A percentile compares a stretch with the other conserved stretches of the same genome.
These are phyloP conservation scores for Actinomortierella ambigua DNA, from an alignment of 371 early-diverging fungal genomes.

Conservation along the genomic window DNA sequence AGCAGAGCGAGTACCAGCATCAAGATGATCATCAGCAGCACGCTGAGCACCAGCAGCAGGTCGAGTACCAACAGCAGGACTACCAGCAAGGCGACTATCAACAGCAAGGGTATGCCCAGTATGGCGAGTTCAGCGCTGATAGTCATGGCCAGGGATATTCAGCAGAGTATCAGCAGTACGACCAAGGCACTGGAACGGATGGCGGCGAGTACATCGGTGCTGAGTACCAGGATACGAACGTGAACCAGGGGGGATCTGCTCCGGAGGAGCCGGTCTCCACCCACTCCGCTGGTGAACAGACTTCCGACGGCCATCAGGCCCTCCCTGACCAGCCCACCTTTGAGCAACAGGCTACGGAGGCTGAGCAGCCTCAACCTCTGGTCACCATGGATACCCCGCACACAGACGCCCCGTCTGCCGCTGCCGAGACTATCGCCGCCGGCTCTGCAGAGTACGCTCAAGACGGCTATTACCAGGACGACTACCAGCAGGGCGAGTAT, in stretches of 20 bases:
- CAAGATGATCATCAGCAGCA: slow-evolving; percentile 16
- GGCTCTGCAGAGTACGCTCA: slow-evolving; percentile 7
- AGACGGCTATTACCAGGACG: slow-evolving; percentile 4
- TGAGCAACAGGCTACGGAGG: slow-evolving; percentile 11
- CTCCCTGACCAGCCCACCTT: slow-evolving; percentile 17
- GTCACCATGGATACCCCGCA: neutral
- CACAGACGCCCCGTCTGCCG: neutral
- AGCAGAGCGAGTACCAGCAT: slow-evolving; percentile 14
- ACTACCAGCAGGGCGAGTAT: slow-evolving; percentile 18
- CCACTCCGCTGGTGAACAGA: too few species aligned
- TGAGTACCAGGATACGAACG: too few species aligned
- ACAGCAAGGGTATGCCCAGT: slow-evolving; percentile 9
- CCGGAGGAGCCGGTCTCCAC: too few species aligned
- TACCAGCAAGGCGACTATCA: slow-evolving; percentile 14
- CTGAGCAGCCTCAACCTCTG: too few species aligned
- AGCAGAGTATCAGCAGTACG: slow-evolving; percentile 8
- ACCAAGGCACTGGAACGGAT: too few species aligned
- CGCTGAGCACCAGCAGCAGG: slow-evolving; percentile 13
- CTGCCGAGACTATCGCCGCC: neutral
- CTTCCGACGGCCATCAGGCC: neutral
- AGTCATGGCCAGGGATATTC: slow-evolving; percentile 10
- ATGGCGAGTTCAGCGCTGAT: slow-evolving; percentile 7
- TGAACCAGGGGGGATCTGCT: too few species aligned
- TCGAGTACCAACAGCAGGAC: slow-evolving; percentile 2
- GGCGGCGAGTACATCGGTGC: slow-evolving; percentile 1